Evolutionary conservation across 2,329 filamentous ascomycete species (phyloP), one percentile per base, ranked within the genome.

Genomic region (Colletotrichum higginsianum): DNA sequence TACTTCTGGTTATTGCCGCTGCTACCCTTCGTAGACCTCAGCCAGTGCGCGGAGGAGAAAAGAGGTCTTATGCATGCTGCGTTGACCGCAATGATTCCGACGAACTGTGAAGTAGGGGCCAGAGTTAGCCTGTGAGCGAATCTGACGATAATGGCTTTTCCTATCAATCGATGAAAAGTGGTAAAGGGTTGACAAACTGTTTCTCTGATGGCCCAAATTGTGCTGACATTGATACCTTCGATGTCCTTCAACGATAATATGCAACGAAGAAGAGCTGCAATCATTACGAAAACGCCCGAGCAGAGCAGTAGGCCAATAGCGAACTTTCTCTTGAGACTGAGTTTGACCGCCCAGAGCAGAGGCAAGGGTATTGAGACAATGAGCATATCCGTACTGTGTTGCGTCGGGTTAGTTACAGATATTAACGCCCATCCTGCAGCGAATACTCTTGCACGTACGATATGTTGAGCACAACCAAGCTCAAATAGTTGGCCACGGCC

Each of bases 181-280:
- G 6, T 38, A 21, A 13, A 18, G 11, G 11, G 2, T 46, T 49
- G 30, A 35, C 75, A 52, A 75, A 82, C 80, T 3, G 82, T 84
- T 75, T 85, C 84, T 55, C 84, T 79, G 18, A 84, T 83, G 15
- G 81, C 82, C 83, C 83, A 85, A 23, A 84, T 82, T 0, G 81
- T 83, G 30, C 79, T 80, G 2, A 78, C 73, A 67, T 83, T 82
- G 75, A 84, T 81, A 18, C 77, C 78, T 21, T 81, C 57, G 47
- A 83, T 80, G 35, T 80, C 76, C 35, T 77, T 72, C 0, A 85
- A 76, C 15, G 80, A 83, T 5, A 83, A 72, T 46, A 84, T 71
- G 65, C 82, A 84, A n/a, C 84, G 82, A 46, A 85, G 76, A 0
- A 85, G 72, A 1, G 83, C 80, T 26, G 83, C 82, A 9, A 81